Evolutionary conservation across 768 basidiomycete genomes (phyloP).

Genomic region (Cyclocybe cylindracea): DNA sequence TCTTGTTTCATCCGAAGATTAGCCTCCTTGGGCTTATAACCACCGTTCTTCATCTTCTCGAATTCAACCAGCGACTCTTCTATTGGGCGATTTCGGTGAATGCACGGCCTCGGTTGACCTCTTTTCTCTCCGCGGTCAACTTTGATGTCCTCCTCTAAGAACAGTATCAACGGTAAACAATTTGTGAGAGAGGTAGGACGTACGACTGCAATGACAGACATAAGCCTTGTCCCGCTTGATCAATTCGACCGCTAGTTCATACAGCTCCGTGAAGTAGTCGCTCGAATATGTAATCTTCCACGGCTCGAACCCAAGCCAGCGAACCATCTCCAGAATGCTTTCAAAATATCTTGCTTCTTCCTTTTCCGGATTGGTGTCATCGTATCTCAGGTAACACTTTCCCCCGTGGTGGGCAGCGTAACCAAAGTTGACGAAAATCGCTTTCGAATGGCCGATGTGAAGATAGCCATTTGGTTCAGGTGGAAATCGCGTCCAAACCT

Average conservation of each 20-base stretch:
- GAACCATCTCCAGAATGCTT: conserved; percentile 90
- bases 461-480: conserved; percentile 98
- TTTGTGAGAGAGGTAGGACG: conserved; percentile 28
- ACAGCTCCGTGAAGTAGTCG: conserved; percentile 89
- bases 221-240: conserved; percentile 92
- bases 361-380: conserved; percentile 98
- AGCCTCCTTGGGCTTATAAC: conserved; percentile 89
- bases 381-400: conserved; percentile 90
- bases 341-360: conserved; percentile 97
- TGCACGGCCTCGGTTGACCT: conserved; percentile 79
- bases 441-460: conserved; percentile 96
- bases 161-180: not conserved
- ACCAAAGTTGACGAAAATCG: conserved; percentile 98
- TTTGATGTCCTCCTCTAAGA: conserved; percentile 88
- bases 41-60: conserved; percentile 87
- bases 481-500: conserved; percentile 95
- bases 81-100: conserved; percentile 85
- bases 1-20: conserved; percentile 98
- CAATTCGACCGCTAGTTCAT: conserved; percentile 84
- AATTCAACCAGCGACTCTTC: conserved; percentile 88
- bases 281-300: conserved; percentile 99
- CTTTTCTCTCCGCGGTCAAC: conserved; percentile 83
- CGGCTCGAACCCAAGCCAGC: conserved; percentile 97
- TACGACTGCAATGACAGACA: conserved; percentile 94
- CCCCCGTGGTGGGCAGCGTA: conserved; percentile 95